phyloP scores from a whole-genome alignment of 768 basidiomycete species.

The Tylopilus subfusipes region DNA sequence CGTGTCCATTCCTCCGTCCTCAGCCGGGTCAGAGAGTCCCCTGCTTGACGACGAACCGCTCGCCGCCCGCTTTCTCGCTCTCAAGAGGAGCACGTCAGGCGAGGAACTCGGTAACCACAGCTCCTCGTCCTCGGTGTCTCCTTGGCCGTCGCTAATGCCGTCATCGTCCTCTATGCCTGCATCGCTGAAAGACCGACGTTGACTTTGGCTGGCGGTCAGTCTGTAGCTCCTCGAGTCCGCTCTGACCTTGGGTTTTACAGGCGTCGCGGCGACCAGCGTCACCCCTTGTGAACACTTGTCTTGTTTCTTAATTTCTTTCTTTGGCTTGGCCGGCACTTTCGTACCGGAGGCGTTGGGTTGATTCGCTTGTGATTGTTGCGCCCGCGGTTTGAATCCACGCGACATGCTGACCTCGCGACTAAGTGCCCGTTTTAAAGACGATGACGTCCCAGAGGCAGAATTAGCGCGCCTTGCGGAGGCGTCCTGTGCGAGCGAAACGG shows the following conservation, averaged over 20 bases:
- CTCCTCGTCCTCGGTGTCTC: constrained; percentile 34
- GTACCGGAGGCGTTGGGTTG: constrained; percentile 15
- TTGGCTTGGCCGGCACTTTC: constrained; percentile 13
- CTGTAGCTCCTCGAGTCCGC: constrained; percentile 5
- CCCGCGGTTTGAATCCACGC: constrained; percentile 55
- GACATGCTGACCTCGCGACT: constrained; percentile 78
- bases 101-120: constrained; percentile 41
- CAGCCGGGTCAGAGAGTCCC: constrained; percentile 17
- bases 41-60: constrained; percentile 27
- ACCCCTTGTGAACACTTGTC: constrained; percentile 13
- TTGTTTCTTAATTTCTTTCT: constrained; percentile 6
- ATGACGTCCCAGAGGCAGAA: constrained; percentile 32
- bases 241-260: constrained; percentile 37
- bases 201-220: constrained; percentile 7
- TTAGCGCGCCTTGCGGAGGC: constrained; percentile 37
- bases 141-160: background rate
- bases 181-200: constrained; percentile 4
- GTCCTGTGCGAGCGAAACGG: constrained; percentile 68
- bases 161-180: background rate
- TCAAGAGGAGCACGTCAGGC: constrained; percentile 39
- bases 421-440: constrained; percentile 50
- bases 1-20: constrained; percentile 8
- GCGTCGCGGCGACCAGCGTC: constrained; percentile 55
- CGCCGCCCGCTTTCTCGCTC: constrained; percentile 22
- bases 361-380: constrained; percentile 11